A percentile compares a stretch with the other conserved stretches of the same genome.
phyloP scores from a whole-genome alignment of 805 yeast genomes.

The Lipomyces chichibuensis region DNA sequence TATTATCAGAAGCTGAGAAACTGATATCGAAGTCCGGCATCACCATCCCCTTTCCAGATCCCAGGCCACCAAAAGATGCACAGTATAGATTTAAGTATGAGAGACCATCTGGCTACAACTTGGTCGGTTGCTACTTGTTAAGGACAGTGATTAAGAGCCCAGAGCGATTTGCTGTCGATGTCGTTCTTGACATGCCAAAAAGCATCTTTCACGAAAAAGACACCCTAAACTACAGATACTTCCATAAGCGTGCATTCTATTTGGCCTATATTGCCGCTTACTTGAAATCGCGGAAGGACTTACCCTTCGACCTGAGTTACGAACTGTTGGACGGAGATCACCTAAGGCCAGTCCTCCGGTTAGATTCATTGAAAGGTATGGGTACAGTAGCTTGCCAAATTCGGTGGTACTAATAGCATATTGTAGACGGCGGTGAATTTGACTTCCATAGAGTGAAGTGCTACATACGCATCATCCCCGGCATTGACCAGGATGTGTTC shows the following conservation, averaged over 20 bases:
- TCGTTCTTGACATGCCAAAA: conserved; percentile 78
- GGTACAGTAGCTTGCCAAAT: not conserved
- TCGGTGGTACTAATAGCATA: not conserved
- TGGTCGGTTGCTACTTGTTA: conserved; percentile 88
- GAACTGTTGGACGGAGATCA: conserved; percentile 74
- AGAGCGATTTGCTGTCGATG: conserved; percentile 70
- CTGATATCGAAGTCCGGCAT: conserved; percentile 57
- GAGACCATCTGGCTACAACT: conserved; percentile 72
- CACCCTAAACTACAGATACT: conserved; percentile 82
- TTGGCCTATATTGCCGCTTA: conserved; percentile 75
- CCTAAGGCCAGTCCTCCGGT: conserved; percentile 70
- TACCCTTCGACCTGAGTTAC: conserved; percentile 58
- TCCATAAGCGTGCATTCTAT: conserved; percentile 88
- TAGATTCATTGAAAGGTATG: conserved; percentile 51
- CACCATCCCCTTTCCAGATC: conserved; percentile 85
- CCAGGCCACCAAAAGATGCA: conserved; percentile 66
- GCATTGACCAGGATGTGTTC: conserved; percentile 70
- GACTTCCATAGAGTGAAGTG: conserved; percentile 73
- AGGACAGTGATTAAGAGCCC: conserved; percentile 75
- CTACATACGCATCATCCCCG: conserved; percentile 70
- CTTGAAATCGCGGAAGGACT: conserved; percentile 51
- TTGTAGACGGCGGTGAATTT: conserved; percentile 34
- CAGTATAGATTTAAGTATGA: conserved; percentile 71
- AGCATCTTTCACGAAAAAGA: conserved; percentile 81
- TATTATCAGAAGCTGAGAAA: conserved; percentile 56